Evolutionary conservation across 768 basidiomycete genomes (phyloP).

Genomic region (Clitopilus hobsonii): DNA sequence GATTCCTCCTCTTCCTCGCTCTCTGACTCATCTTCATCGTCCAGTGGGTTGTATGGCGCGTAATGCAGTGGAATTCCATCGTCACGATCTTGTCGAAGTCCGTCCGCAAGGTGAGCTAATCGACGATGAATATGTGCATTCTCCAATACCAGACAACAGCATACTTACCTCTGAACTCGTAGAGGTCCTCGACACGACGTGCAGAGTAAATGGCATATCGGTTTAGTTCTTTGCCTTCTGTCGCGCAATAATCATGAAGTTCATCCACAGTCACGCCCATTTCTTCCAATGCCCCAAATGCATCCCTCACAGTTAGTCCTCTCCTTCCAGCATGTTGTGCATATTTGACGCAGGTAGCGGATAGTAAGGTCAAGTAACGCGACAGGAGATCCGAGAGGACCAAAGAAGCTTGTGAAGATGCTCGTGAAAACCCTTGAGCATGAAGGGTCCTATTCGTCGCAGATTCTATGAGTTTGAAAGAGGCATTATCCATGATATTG

Average conservation of each 20-base stretch:
- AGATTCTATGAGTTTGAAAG: slow-evolving; percentile 62
- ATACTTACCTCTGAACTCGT: slow-evolving; percentile 65
- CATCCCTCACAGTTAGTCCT: slow-evolving; percentile 53
- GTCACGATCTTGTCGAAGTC: slow-evolving; percentile 49
- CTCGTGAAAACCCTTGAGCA: slow-evolving; percentile 70
- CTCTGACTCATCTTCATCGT: slow-evolving; percentile 16
- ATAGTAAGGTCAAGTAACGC: slow-evolving; percentile 64
- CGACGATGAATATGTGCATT: slow-evolving; percentile 10
- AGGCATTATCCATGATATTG: slow-evolving; percentile 44
- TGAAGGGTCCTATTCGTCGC: slow-evolving; percentile 68
- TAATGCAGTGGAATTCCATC: slow-evolving; percentile 54
- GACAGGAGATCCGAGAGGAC: slow-evolving; percentile 73
- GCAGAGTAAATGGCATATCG: slow-evolving; percentile 62
- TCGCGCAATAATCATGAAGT: slow-evolving; percentile 56
- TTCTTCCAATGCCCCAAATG: slow-evolving; percentile 64
- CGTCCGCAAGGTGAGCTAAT: slow-evolving; percentile 57
- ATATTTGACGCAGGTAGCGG: slow-evolving; percentile 65
- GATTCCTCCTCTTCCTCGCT: slow-evolving; percentile 24
- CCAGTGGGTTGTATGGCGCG: slow-evolving; percentile 27
- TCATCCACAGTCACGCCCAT: slow-evolving; percentile 71
- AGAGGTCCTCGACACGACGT: slow-evolving; percentile 66
- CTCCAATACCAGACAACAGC: slow-evolving; percentile 9
- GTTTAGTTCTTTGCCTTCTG: slow-evolving; percentile 65
- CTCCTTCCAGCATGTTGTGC: slow-evolving; percentile 73
- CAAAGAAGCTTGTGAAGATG: slow-evolving; percentile 67